Base-by-base conservation (phyloP, 139 green algal genomes). In the Monoraphidium neglectum region DNA sequence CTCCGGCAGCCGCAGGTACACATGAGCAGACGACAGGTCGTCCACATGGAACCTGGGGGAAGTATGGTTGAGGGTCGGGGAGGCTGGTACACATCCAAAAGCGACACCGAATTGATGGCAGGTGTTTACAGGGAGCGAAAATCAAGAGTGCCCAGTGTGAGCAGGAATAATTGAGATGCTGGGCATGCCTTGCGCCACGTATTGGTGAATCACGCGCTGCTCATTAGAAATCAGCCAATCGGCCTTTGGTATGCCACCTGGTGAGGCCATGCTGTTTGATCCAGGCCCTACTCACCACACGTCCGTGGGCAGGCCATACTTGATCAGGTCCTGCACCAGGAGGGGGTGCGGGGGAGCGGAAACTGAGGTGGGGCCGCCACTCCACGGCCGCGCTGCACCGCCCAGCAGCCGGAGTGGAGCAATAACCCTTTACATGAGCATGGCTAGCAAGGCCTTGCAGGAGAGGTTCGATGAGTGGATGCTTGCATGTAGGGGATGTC, bases 11-110 rank as follows among this genome's bases (percentile, higher is more conserved):
- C 96, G 83, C 56, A 98, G 79, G 87, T 99, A 99, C 18, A 99
- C 96, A 76, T 99, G 96, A 1, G 96, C 95, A 3, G 90, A 97
- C 2, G 92, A 97, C 62, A 99, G 76, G 70, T 95, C 87, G 81
- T 97, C 94, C 12, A 99, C 96, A 77, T 99, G 96, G 69, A 99
- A 99, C 90, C 87, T 93, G 36, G 63, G 63, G 63, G 35, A 30
- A 18, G 56, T 8, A 13, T 64, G n/a, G 56, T 5, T 36, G 56
- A 6, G 26, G 56, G 26, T 64, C 10, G 10, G n/a, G 56, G 8
- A 68, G 61, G 30, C n/a, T 16, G 28, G 61, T 15, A 30, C 16
- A 65, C 57, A 10, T 53, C 10, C 64, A 49, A 49, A n/a, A n/a
- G n/a, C n/a, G n/a, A n/a, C n/a, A n/a, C n/a, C n/a, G n/a, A n/a